Evolutionary conservation across 495 filamentous ascomycete species (phyloP), one percentile per base, ranked within the genome.

Genomic region (Jackrogersella multiformis): DNA sequence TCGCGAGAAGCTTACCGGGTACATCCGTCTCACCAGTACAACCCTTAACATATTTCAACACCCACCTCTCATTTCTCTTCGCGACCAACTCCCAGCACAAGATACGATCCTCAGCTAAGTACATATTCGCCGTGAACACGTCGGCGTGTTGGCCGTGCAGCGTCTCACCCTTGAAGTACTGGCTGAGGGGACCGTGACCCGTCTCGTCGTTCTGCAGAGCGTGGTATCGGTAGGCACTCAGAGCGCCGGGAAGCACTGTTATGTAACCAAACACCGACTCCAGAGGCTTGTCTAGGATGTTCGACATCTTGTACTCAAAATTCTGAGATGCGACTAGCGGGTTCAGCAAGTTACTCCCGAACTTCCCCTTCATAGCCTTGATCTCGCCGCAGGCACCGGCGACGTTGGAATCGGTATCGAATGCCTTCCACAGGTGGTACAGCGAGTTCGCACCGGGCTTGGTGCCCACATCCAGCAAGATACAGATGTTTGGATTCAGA

Each of bases 221-320:
- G 68, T 97, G 96, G 76, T 95, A 99, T 26, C 96, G 87, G 73
- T 99, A 99, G 6, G 96, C 96, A 75, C 90, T 93, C 45, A 99
- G 83, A 4, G 96, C 96, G 71, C 96, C 96, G 1, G 96, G 96
- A 49, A 98, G 78, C 73, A 98, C 96, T 18, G 96, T 97, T 66
- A 98, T 98, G 71, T 98, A 98, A 2, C 96, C 96, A 72, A 99
- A 98, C 1, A 97, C 96, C 1, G 90, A 94, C 77, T 99, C 96
- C 20, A 99, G 81, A 3, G 96, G 96, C 77, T 98, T 98, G 74
- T 99, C 96, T 23, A 99, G 82, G 72, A 99, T 99, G 64, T 98
- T 99, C 5, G 92, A 96, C 94, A 98, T 97, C 80, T 99, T 99
- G 83, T 99, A 99, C 77, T 99, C 96, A 70, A 98, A 99, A 72